Conservation (phyloP, 495 filamentous ascomycete species). For the Aspergillus cristatus region DNA sequence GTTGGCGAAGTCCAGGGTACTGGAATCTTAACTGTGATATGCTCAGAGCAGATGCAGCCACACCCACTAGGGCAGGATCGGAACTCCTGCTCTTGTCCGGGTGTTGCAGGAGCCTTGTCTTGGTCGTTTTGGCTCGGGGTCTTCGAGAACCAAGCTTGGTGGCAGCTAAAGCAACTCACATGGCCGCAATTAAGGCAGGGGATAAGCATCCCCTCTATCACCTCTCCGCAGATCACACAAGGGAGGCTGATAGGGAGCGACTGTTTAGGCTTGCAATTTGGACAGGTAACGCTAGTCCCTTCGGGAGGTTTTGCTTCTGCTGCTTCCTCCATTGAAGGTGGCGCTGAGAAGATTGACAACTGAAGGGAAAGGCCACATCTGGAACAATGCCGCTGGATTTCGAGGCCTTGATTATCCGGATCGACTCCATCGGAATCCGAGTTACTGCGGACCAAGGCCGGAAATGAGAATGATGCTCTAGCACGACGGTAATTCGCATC, state of each 20-base stretch:
- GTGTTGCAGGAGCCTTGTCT: neutral
- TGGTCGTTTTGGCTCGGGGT: slow-evolving; percentile 2
- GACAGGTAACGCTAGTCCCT: slow-evolving; percentile 14
- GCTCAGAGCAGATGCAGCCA: slow-evolving; percentile 41
- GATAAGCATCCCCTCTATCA: slow-evolving; percentile 38
- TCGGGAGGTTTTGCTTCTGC: slow-evolving; percentile 1
- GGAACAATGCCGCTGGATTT: slow-evolving; percentile 37
- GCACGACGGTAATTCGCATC: slow-evolving; percentile 13
- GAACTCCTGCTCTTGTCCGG: slow-evolving; percentile 8
- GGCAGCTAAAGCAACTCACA: slow-evolving; percentile 41
- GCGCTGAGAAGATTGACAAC: slow-evolving; percentile 32
- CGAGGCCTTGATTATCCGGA: slow-evolving; percentile 19
- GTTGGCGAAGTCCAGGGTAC: slow-evolving; percentile 17
- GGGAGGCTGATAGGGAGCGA: slow-evolving; percentile 28
- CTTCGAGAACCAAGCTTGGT: slow-evolving; percentile 30
- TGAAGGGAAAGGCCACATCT: slow-evolving; percentile 33
- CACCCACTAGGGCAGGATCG: slow-evolving; percentile 39
- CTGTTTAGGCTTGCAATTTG: slow-evolving; percentile 31
- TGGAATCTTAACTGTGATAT: slow-evolving; percentile 23
- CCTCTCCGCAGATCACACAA: slow-evolving; percentile 40
- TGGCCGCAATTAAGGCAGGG: slow-evolving; percentile 46
- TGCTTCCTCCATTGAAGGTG: slow-evolving; percentile 9
- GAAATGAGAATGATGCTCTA: slow-evolving; percentile 16
- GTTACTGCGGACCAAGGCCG: slow-evolving; percentile 5
- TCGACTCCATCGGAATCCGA: slow-evolving; percentile 1